A percentile compares a stretch with the other conserved stretches of the same genome.
Evolutionary conservation across 805 yeast genomes (phyloP).

Genomic region (Wickerhamiella lipophila): DNA sequence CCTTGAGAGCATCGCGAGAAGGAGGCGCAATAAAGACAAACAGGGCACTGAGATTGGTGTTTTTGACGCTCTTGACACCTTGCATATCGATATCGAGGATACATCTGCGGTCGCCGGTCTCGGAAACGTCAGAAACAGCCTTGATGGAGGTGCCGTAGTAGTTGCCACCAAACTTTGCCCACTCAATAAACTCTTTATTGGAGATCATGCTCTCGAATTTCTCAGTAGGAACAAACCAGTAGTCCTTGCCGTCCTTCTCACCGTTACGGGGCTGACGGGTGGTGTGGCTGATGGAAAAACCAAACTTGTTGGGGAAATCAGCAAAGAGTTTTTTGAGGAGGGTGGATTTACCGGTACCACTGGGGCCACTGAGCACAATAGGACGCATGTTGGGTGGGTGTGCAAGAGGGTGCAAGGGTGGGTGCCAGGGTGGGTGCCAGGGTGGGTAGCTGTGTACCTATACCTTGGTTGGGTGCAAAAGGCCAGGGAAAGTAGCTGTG

Average conservation of each 20-base stretch:
- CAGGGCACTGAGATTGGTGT: conserved; percentile 69
- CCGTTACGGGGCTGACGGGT: conserved; percentile 89
- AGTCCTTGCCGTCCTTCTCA: conserved; percentile 78
- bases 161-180: conserved; percentile 97
- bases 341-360: conserved; percentile 91
- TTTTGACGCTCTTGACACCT: conserved; percentile 88
- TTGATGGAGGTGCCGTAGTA: conserved; percentile 89
- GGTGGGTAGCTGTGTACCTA: too few species aligned
- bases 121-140: conserved; percentile 62
- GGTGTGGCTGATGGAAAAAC: conserved; percentile 88
- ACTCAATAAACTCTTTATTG: conserved; percentile 72
- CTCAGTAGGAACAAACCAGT: conserved; percentile 73
- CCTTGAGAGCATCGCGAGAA: conserved; percentile 60
- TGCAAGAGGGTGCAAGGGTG: neutral
- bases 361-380: conserved; percentile 92
- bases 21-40: conserved; percentile 89
- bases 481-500: too few species aligned
- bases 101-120: conserved; percentile 55
- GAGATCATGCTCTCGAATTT: conserved; percentile 66
- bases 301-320: conserved; percentile 81
- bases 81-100: conserved; percentile 97
- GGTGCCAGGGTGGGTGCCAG: too few species aligned
- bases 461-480: too few species aligned
- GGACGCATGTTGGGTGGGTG: conserved; percentile 43
- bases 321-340: conserved; percentile 77